phyloP scores from a whole-genome alignment of 2,329 filamentous ascomycete species.

The Lasiodiplodia sp. region DNA sequence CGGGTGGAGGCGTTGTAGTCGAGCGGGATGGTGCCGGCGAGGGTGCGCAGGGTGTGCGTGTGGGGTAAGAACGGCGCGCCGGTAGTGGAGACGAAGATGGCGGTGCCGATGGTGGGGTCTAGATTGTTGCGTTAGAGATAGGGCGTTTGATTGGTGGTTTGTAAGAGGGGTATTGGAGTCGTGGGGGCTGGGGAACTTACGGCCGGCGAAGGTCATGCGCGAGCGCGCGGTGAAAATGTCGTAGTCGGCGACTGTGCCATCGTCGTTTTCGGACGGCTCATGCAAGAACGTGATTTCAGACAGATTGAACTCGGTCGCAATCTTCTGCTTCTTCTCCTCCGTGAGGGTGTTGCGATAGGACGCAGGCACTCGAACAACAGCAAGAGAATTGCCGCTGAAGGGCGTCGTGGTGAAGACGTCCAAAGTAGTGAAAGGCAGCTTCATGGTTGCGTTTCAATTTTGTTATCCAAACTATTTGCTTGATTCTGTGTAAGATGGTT shows the following conservation, averaged over 20 bases:
- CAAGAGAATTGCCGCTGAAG: constrained; percentile 62
- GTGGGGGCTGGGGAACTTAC: constrained; percentile 55
- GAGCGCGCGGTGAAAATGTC: constrained; percentile 62
- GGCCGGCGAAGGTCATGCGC: constrained; percentile 66
- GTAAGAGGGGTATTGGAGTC: background rate
- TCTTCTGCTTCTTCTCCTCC: constrained; percentile 60
- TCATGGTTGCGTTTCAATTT: background rate
- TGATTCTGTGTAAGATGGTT: background rate
- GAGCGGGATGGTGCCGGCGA: constrained; percentile 8
- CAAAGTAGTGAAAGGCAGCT: constrained; percentile 48
- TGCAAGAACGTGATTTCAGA: constrained; percentile 66
- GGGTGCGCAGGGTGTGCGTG: background rate
- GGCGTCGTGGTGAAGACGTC: constrained; percentile 58
- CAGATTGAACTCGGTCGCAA: constrained; percentile 65
- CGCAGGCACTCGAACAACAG: constrained; percentile 58
- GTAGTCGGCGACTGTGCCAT: constrained; percentile 40
- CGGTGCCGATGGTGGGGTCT: constrained; percentile 62
- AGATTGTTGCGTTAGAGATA: background rate
- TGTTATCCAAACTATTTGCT: background rate
- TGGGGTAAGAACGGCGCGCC: background rate
- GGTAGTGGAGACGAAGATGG: constrained; percentile 33
- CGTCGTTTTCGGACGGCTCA: constrained; percentile 37
- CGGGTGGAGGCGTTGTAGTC: background rate
- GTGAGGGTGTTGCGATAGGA: constrained; percentile 41
- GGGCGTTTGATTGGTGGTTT: background rate